These are phyloP conservation scores for Lyophyllum semitale DNA, from an alignment of 768 basidiomycete genomes.

Conservation along the genomic window DNA sequence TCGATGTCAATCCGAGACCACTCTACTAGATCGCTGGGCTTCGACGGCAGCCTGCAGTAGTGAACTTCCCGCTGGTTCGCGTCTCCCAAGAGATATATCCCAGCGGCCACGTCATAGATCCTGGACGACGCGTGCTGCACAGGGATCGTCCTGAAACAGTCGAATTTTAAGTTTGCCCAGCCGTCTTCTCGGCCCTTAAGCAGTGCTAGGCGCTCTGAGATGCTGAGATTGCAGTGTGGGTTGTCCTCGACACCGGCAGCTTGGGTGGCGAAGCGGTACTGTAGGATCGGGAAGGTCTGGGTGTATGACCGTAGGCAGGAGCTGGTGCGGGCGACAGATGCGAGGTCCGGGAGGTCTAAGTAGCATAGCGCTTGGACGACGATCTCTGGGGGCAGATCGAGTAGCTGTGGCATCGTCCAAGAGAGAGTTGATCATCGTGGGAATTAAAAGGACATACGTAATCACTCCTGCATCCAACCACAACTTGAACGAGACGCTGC, in stretches of 20 bases:
- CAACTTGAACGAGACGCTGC: no score
- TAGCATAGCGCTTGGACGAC: slow-evolving; percentile 28
- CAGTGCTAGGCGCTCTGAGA: slow-evolving; percentile 23
- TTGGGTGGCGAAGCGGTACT: slow-evolving; percentile 31
- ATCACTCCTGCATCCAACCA: no score
- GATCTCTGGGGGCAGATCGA: slow-evolving; percentile 33
- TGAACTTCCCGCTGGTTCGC: slow-evolving; percentile 24
- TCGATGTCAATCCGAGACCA: slow-evolving; percentile 31
- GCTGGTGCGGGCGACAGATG: slow-evolving; percentile 21
- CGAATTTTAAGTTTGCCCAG: slow-evolving; percentile 28
- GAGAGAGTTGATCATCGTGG: no score
- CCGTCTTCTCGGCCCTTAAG: slow-evolving; percentile 28
- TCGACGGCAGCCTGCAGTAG: slow-evolving; percentile 33
- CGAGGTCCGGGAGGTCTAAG: slow-evolving; percentile 27
- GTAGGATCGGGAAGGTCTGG: slow-evolving; percentile 27
- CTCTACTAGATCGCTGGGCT: slow-evolving; percentile 18
- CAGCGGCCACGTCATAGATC: slow-evolving; percentile 45
- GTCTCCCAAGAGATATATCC: slow-evolving; percentile 39
- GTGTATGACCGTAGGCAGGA: slow-evolving; percentile 26
- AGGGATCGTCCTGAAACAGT: slow-evolving; percentile 25
- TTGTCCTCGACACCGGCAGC: slow-evolving; percentile 32
- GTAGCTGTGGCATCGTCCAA: slow-evolving; percentile 11
- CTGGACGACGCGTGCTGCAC: slow-evolving; percentile 33
- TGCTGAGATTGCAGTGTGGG: slow-evolving; percentile 4
- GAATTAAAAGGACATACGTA: no score